Conservation (phyloP, 2,329 filamentous ascomycete species). For the Hypoxylon sp. region DNA sequence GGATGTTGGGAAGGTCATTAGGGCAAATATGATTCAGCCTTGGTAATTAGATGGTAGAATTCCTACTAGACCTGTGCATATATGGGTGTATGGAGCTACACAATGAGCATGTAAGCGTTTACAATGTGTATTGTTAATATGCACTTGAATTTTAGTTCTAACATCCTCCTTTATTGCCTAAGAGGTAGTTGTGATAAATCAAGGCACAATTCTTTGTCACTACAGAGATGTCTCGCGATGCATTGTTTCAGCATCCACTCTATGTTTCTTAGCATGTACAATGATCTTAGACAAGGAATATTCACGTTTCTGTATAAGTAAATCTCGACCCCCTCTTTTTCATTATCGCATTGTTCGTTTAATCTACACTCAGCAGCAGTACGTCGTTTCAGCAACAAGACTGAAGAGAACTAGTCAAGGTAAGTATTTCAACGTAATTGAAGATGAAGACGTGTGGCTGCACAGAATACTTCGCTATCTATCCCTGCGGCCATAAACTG, state of each 20-base stretch:
- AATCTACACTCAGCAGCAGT: background rate
- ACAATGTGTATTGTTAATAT: background rate
- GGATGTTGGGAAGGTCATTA: conserved; percentile 49
- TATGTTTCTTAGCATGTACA: conserved; percentile 7
- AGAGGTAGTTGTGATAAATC: background rate
- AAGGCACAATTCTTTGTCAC: background rate
- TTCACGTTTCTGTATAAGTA: background rate
- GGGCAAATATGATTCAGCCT: conserved; percentile 45
- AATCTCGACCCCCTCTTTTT: background rate
- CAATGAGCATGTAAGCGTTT: no score
- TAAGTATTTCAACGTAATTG: conserved; percentile 6
- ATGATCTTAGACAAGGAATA: background rate
- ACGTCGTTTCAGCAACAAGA: background rate
- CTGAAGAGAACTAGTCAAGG: conserved; percentile 1
- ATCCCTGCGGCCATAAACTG: conserved; percentile 49
- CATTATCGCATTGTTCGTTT: background rate
- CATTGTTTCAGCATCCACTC: conserved; percentile 13
- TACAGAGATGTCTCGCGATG: conserved; percentile 13
- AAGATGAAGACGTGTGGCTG: conserved; percentile 43
- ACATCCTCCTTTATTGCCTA: background rate
- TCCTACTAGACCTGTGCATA: background rate
- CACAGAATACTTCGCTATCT: conserved; percentile 30
- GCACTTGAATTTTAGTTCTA: background rate
- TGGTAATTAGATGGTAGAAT: conserved; percentile 42
- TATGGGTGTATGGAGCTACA: background rate